Evolutionary conservation across 306 rosid genomes (phyloP), one percentile per base, ranked within the genome.

Genomic region (Prinsepia uniflora): DNA sequence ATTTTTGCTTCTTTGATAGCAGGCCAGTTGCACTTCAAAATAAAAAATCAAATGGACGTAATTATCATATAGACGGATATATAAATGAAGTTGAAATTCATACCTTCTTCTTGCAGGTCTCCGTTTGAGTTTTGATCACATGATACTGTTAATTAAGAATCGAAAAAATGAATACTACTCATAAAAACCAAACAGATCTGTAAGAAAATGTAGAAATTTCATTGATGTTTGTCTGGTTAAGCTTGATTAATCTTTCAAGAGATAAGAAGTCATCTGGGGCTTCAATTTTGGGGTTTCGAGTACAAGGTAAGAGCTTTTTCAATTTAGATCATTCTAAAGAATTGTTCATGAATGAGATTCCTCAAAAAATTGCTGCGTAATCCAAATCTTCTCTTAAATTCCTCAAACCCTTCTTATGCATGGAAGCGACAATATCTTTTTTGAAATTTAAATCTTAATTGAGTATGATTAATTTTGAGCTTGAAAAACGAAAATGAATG

Each of bases 51-150:
- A 24, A 24, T 24, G 30, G 30, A 24, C 30, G 30, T 24, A 24
- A 24, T 24, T 24, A 24, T 24, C 30, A 24, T 0, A 30, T 2
- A 30, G 36, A 30, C 36, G 4, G 36, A 30, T 1, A n/a, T n/a
- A n/a, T n/a, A 30, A 30, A 30, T 30, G 36, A 30, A 30, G 36
- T 30, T 30, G 36, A 30, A 30, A 30, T 30, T 30, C 36, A 3
- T 30, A 30, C 98, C 96, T 81, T 92, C 81, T 89, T 92, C 78
- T 53, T 80, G 55, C 50, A 47, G 54, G 88, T 89, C 1, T 77
- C 84, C 40, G 88, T 83, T 56, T 84, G 75, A 54, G 81, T 89
- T 72, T 77, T 82, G 84, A 91, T 67, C 75, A 86, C 90, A 65
- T 91, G 89, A 14, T 78, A 46, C 97, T 91, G 90, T 58, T 65